Conservation (phyloP, 2,329 filamentous ascomycete genomes). For the Arachnomyces sp. region DNA sequence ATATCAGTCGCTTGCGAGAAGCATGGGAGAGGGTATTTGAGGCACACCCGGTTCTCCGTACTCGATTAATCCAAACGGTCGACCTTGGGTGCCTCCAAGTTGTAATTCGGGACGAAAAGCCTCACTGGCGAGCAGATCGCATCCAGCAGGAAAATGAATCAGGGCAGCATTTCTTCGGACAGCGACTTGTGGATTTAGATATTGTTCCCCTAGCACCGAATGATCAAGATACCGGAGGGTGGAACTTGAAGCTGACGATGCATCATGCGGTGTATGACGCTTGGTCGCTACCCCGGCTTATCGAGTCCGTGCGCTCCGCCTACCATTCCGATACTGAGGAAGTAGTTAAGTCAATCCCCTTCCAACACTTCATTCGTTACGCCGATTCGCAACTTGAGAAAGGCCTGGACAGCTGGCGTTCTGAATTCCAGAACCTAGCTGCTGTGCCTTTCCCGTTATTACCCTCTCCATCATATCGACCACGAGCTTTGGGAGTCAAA, state of each 20-base stretch:
- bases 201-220: too few species aligned
- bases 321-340: constrained; percentile 18
- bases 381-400: constrained; percentile 11
- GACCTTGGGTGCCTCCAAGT: constrained; percentile 21
- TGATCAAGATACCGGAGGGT: too few species aligned
- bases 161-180: too few species aligned
- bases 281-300: constrained; percentile 34
- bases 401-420: constrained; percentile 14
- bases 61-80: constrained; percentile 26
- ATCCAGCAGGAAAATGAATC: too few species aligned
- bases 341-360: constrained; percentile 9
- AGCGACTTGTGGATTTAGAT: too few species aligned
- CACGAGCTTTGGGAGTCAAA: constrained; percentile 6
- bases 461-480: constrained; percentile 3
- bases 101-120: constrained; percentile 8
- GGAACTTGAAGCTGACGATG: constrained; percentile 40
- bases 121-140: too few species aligned
- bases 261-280: constrained; percentile 50
- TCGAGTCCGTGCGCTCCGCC: constrained; percentile 30
- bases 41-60: constrained; percentile 33
- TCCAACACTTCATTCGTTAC: constrained; percentile 20
- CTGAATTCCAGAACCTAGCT: constrained; percentile 9
- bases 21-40: constrained; percentile 32
- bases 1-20: constrained; percentile 28
- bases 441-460: constrained; percentile 11